Percentiles rank a stretch among this genome's conserved stretches.
Conservation (phyloP, 1,284 basidiomycete genomes). For the Pyrrhoderma lamaoense region DNA sequence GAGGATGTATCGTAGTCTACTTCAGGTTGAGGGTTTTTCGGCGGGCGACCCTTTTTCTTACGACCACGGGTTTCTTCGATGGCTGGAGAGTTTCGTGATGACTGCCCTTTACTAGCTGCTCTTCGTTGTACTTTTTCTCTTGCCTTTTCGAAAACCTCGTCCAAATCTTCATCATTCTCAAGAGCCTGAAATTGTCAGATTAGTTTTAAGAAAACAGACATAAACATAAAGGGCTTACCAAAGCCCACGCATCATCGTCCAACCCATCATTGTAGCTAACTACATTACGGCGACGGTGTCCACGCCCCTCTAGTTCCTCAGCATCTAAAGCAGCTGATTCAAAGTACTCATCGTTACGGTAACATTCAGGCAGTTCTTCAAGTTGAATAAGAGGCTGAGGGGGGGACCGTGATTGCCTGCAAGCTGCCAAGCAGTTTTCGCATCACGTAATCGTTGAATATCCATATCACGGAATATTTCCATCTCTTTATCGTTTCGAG, state of each 20-base stretch:
- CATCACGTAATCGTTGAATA: slow-evolving; percentile 69
- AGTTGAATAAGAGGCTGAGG: slow-evolving; percentile 80
- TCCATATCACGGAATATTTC: slow-evolving; percentile 84
- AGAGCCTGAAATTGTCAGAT: slow-evolving; percentile 48
- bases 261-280: slow-evolving; percentile 95
- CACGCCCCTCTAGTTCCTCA: slow-evolving; percentile 72
- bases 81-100: slow-evolving; percentile 52
- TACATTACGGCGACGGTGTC: slow-evolving; percentile 74
- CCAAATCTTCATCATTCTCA: slow-evolving; percentile 82
- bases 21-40: slow-evolving; percentile 29
- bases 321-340: slow-evolving; percentile 55
- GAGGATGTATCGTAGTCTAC: slow-evolving; percentile 44
- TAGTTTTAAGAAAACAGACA: neutral
- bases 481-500: slow-evolving; percentile 79
- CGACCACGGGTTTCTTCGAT: slow-evolving; percentile 57
- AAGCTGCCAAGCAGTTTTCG: slow-evolving; percentile 64
- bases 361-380: slow-evolving; percentile 89
- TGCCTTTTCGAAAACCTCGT: slow-evolving; percentile 60
- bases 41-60: slow-evolving; percentile 65
- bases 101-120: slow-evolving; percentile 38
- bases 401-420: slow-evolving; percentile 74
- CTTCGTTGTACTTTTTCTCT: slow-evolving; percentile 59
- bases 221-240: slow-evolving; percentile 37
- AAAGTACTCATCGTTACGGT: slow-evolving; percentile 79
- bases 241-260: slow-evolving; percentile 89